A percentile compares a stretch with the other conserved stretches of the same genome.
Evolutionary conservation across 2,329 filamentous ascomycete species (phyloP).

Genomic region (Colletotrichum musicola): DNA sequence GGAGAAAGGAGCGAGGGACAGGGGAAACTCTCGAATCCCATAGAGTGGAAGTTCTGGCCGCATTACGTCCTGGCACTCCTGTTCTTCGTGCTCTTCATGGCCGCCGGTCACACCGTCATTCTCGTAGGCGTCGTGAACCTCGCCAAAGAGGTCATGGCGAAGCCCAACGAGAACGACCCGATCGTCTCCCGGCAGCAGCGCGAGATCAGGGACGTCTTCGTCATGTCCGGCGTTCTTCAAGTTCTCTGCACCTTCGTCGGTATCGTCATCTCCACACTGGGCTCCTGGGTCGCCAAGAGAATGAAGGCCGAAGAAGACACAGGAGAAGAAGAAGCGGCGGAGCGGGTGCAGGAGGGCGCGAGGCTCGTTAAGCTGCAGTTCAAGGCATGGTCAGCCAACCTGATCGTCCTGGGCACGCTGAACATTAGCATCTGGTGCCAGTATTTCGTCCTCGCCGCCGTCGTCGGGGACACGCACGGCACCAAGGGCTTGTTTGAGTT

Average conservation of each 20-base stretch:
- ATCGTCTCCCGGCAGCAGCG: background rate
- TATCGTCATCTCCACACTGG: background rate
- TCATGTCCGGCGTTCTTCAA: background rate
- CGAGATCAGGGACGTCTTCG: background rate
- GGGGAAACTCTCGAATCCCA: no score
- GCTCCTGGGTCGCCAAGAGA: background rate
- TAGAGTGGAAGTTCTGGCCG: no score
- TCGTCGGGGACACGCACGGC: constrained; percentile 7
- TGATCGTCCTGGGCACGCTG: background rate
- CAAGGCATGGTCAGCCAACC: background rate
- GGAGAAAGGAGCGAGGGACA: no score
- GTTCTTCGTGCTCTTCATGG: background rate
- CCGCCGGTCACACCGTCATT: background rate
- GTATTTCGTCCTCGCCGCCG: constrained; percentile 1
- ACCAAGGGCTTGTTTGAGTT: background rate
- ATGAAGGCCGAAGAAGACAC: background rate
- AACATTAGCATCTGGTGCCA: constrained; percentile 5
- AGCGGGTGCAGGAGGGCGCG: no score
- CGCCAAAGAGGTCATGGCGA: background rate
- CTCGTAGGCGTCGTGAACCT: background rate
- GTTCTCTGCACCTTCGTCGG: background rate
- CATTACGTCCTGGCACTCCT: background rate
- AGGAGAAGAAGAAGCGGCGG: background rate
- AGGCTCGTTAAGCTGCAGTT: background rate
- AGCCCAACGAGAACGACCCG: background rate